These are phyloP conservation scores for Penicillium flavigenum DNA, from an alignment of 495 filamentous ascomycete genomes.

Conservation along the genomic window DNA sequence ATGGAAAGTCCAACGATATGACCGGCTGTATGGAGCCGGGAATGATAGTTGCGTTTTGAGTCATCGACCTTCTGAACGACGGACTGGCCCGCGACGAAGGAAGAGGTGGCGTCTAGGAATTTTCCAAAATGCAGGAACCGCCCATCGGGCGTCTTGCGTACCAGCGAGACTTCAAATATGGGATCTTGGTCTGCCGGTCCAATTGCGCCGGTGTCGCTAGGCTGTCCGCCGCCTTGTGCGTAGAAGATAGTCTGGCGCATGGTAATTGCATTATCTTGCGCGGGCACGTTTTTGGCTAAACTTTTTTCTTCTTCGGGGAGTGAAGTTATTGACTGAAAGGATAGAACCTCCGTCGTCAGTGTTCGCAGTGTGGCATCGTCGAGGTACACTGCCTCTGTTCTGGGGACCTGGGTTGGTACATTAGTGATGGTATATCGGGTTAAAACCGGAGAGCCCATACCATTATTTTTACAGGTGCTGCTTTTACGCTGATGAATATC, in stretches of 20 bases:
- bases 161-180: constrained; percentile 50
- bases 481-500: background rate
- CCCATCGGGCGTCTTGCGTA: constrained; percentile 48
- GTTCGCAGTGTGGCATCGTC: constrained; percentile 51
- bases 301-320: constrained; percentile 47
- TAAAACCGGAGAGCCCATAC: background rate
- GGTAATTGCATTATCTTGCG: constrained; percentile 38
- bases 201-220: constrained; percentile 59
- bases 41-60: constrained; percentile 55
- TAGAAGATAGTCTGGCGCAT: constrained; percentile 62
- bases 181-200: constrained; percentile 21
- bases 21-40: constrained; percentile 62
- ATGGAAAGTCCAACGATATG: constrained; percentile 63
- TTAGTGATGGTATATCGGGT: background rate
- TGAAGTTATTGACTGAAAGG: constrained; percentile 44
- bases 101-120: constrained; percentile 30
- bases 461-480: background rate
- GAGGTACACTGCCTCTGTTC: constrained; percentile 50
- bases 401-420: constrained; percentile 6
- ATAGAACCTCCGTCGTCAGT: constrained; percentile 46
- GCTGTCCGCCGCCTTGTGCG: constrained; percentile 65
- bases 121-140: constrained; percentile 59
- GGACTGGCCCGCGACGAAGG: constrained; percentile 39
- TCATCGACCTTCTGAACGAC: constrained; percentile 55
- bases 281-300: constrained; percentile 25